Base-by-base conservation (phyloP, 1,284 basidiomycete genomes). In the Paramarasmius palmivorus region DNA sequence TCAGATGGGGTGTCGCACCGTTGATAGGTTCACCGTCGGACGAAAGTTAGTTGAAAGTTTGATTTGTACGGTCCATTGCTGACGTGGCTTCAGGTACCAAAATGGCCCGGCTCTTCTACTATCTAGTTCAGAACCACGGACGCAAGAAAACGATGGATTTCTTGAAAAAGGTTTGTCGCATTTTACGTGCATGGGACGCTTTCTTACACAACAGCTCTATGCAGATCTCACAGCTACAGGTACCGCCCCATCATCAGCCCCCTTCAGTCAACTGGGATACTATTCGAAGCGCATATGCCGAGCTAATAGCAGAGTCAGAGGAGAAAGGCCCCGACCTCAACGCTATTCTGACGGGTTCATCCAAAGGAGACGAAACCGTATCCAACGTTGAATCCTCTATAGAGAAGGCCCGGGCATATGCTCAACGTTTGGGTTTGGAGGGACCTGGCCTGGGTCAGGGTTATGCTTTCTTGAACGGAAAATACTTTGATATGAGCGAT, bases 381-480 rank as follows among this genome's bases (percentile, higher is more conserved):
- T 35, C 41, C 7, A 46, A 50, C 38, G 25, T 46, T 14, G 22
- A 46, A 29, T 9, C 14, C 5, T 42, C 44, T 20, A 49, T 85
- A 1, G 70, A 75, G 20, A 78, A 75, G 51, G 74, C 79, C 3
- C 65, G 66, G 23, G 64, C 61, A 6, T 92, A 91, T 60, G 64
- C 73, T 2, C 70, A 74, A 42, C 74, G 90, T 15, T 62, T 92
- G 29, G 80, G 78, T 19, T 29, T 46, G 12, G 44, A 46, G 67
- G 77, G 2, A 72, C 68, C 1, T 53, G 72, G 17, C 63, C 67
- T 2, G 61, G 68, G 10, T 70, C 71, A 3, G 7, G 89, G 88
- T 2, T 85, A 90, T 65, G 81, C 75, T 22, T 96, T 98, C 67
- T 76, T 98, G 62, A 98, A 98, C 63, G 96, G 96, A 14, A 93